These are phyloP conservation scores for Phytophthora idaei DNA, from an alignment of 352 stramenopile genomes.

Conservation along the genomic window DNA sequence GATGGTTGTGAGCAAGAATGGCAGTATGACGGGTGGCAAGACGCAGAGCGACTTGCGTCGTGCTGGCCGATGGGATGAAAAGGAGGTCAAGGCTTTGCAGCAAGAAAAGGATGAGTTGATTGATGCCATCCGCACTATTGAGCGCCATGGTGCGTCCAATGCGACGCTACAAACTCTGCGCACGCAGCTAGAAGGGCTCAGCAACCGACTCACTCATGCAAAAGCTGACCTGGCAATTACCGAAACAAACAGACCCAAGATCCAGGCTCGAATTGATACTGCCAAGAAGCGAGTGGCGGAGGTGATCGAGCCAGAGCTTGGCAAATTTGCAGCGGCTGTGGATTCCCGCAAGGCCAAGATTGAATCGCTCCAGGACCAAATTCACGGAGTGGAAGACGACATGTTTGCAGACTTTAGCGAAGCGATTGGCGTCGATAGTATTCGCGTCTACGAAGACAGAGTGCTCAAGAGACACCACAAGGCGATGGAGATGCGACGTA, in stretches of 20 bases:
- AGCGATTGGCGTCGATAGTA: conserved; percentile 76
- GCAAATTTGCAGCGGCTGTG: conserved; percentile 61
- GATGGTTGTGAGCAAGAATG: conserved; percentile 97
- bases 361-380: conserved; percentile 55
- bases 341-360: conserved; percentile 54
- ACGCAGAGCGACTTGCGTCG: conserved; percentile 86
- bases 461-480: conserved; percentile 88
- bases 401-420: conserved; percentile 87
- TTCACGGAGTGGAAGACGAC: conserved; percentile 82
- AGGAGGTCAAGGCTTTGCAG: conserved; percentile 88
- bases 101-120: conserved; percentile 86
- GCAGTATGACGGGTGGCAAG: conserved; percentile 97
- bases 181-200: conserved; percentile 73
- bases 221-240: conserved; percentile 80
- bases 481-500: conserved; percentile 69
- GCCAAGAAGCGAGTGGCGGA: conserved; percentile 54
- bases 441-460: conserved; percentile 93
- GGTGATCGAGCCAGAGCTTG: conserved; percentile 65
- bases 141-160: conserved; percentile 75
- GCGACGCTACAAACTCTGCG: conserved; percentile 66
- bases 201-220: conserved; percentile 75
- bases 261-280: conserved; percentile 64
- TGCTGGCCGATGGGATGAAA: conserved; percentile 92
- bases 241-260: conserved; percentile 70
- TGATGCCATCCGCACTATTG: conserved; percentile 63